Base-by-base conservation (phyloP, 129 eudicot genomes). In the Arctium minus region DNA sequence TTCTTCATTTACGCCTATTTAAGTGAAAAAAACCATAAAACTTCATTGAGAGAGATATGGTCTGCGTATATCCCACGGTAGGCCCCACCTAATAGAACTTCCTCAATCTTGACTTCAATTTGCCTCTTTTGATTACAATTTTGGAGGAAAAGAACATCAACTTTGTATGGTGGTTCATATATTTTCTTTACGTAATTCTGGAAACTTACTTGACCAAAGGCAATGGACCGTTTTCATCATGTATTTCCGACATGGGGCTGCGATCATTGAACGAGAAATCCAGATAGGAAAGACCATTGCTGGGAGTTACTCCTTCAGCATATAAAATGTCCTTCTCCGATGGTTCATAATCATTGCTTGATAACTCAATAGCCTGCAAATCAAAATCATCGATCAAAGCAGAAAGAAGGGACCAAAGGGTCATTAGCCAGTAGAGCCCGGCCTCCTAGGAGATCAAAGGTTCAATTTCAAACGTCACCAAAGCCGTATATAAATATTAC, bases 311-410 rank as follows among this genome's bases (percentile, higher is more conserved):
- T 68, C 90, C 90, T 84, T 81, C 84, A 73, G 90, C 88, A 56
- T 77, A 87, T 70, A 87, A 33, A 68, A 84, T 87, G 79, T 87
- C 90, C 12, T 74, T 84, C 74, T 87, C 88, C 1, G 88, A 72
- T 73, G 90, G 90, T 69, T 81, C 86, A 22, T 87, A 87, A 70
- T 84, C 88, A 12, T 87, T 87, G 78, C 90, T 87, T 1, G 90
- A 87, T 78, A 87, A 69, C 79, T 87, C 90, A 27, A 73, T 77
- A 29, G 79, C 88, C 90, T 87, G 79, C 44, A 80, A 72, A 42
- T 35, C 5, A 15, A 42, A 79, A 44, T 12, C 53, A 71, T 80
- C 22, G 22, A 60, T n/a, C 68, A 5, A 60, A 60, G 67, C 53
- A 72, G 53, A 38, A 38, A 69, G 38, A 69, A 46, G 9, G 53